phyloP scores from a whole-genome alignment of 192 early-diverging fungal genomes.

The Coemansia sp. region DNA sequence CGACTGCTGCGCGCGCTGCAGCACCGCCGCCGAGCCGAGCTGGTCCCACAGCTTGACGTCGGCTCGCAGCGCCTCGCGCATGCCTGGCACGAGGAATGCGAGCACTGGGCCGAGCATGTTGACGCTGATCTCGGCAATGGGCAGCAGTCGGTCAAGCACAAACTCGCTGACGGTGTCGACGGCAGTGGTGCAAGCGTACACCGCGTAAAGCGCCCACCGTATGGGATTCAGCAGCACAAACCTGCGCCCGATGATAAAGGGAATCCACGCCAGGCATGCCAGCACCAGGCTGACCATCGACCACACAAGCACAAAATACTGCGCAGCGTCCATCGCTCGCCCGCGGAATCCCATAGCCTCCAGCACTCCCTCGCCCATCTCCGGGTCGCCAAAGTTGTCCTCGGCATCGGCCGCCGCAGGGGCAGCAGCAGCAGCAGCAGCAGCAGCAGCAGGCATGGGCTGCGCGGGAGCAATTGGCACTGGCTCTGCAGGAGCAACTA shows the following conservation, averaged over 20 bases:
- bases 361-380: conserved; percentile 75
- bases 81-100: conserved; percentile 12
- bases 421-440: not conserved
- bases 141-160: conserved; percentile 17
- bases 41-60: conserved; percentile 29
- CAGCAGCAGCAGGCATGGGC: no score
- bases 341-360: conserved; percentile 94
- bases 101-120: conserved; percentile 21
- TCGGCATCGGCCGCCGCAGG: conserved; percentile 35
- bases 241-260: conserved; percentile 59
- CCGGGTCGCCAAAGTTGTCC: conserved; percentile 62
- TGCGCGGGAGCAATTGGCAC: no score
- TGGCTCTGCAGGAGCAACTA: no score
- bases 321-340: conserved; percentile 73
- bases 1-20: conserved; percentile 33
- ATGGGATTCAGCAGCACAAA: conserved; percentile 45
- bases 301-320: conserved; percentile 82
- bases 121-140: conserved; percentile 5
- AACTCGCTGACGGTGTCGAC: conserved; percentile 37
- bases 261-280: conserved; percentile 73
- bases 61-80: conserved; percentile 9
- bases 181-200: conserved; percentile 69
- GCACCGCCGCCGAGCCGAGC: conserved; percentile 24
- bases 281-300: conserved; percentile 75
- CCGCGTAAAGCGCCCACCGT: conserved; percentile 62